Evolutionary conservation across 192 early-diverging fungal genomes (phyloP).

Genomic region (Coemansia sp.): DNA sequence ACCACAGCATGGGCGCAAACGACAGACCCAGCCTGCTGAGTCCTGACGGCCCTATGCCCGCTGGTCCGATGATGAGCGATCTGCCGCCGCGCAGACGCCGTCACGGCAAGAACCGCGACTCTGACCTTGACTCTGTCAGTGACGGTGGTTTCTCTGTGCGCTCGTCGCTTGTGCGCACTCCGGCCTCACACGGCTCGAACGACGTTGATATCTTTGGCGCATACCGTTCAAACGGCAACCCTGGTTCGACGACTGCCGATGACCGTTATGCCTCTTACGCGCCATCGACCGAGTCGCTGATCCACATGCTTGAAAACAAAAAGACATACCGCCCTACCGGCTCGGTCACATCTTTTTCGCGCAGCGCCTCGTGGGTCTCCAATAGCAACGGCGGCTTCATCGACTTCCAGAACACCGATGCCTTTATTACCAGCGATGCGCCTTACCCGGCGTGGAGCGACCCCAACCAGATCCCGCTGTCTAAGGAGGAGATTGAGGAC

Average conservation of each 20-base stretch:
- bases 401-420: conserved; percentile 56
- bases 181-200: conserved; percentile 51
- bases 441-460: conserved; percentile 61
- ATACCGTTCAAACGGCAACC: conserved; percentile 40
- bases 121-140: conserved; percentile 56
- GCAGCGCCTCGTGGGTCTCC: conserved; percentile 59
- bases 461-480: conserved; percentile 64
- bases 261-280: conserved; percentile 70
- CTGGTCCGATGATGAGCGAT: conserved; percentile 51
- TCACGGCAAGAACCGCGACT: conserved; percentile 51
- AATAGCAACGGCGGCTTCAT: conserved; percentile 54
- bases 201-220: conserved; percentile 59
- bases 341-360: conserved; percentile 60
- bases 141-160: conserved; percentile 58
- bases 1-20: conserved; percentile 16
- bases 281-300: conserved; percentile 67
- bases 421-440: conserved; percentile 46
- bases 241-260: conserved; percentile 52
- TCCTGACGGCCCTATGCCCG: conserved; percentile 53
- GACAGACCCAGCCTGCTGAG: conserved; percentile 48
- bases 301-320: conserved; percentile 68
- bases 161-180: conserved; percentile 60
- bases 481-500: conserved; percentile 66
- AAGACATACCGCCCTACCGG: conserved; percentile 58
- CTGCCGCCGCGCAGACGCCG: conserved; percentile 52